Evolutionary conservation across 257 asterid species (phyloP), one percentile per base, ranked within the genome.

Genomic region (Fraxinus anomala): DNA sequence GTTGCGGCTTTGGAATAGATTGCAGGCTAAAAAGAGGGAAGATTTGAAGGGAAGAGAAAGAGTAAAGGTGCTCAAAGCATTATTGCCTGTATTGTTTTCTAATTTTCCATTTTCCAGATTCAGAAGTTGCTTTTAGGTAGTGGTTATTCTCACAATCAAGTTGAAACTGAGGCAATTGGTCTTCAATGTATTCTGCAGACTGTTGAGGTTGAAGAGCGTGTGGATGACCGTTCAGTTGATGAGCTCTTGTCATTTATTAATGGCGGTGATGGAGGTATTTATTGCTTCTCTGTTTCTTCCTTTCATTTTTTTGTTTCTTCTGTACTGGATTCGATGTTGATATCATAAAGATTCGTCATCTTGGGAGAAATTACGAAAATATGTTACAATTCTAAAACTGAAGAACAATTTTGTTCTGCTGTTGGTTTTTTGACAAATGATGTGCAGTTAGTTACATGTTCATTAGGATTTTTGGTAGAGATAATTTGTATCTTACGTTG

Each of bases 11-110:
- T 86, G 93, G 80, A 95, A 95, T 84, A 90, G 92, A 85, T 85
- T 95, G 79, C 89, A 93, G 86, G 97, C 99, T 49, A 92, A 94
- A 82, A 95, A 95, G 88, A 84, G 97, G 91, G 92, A 95, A 81
- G 99, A 93, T 81, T 85, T 95, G 78, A 89, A 91, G 84, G 97
- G 92, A 84, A 89, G 88, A 83, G 92, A 89, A 76, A 90, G 89
- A 78, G 80, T 85, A 75, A 91, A 92, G 99, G 99, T 95, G 86
- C 86, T 74, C 49, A 80, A 47, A 30, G 11, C 51, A 76, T 66
- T 72, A 66, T 19, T 71, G 76, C 74, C 73, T 79, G 36, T 66
- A 77, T 70, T 72, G 23, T 70, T 75, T 28, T 74, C 47, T 83
- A 49, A 36, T 75, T 37, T 51, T 77, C 63, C 34, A 56, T 36